Base-by-base conservation (phyloP, 495 filamentous ascomycete species). In the Penicillium robsamsonii region DNA sequence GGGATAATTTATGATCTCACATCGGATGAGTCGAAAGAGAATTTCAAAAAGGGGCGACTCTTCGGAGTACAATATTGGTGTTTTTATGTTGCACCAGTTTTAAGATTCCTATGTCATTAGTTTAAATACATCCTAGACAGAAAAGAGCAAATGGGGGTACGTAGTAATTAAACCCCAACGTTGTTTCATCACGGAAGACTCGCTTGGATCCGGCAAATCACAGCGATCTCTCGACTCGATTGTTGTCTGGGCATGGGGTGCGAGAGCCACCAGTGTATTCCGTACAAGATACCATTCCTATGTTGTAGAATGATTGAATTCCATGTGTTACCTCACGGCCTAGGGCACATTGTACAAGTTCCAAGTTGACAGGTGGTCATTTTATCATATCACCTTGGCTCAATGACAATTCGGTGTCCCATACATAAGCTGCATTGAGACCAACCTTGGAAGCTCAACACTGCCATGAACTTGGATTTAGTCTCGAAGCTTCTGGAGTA, bases 171-270 rank as follows among this genome's bases (percentile, higher is more conserved):
- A n/a, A 37, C 7, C 33, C 7, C 4, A 40, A 6, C 10, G 4
- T 1, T 13, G 41, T 43, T 22, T 43, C 20, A 43, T 43, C 20
- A 12, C 2, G 2, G 10, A 17, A 12, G 8, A 17, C 13, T 24
- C 29, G 31, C 17, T 37, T 20, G 11, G 46, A 49, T 4, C 38
- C 25, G 37, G 38, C 50, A 43, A 52, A 52, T 52, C 50, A 52
- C 4, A 52, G 27, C 17, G 27, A 20, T 31, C 27, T 12, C 24
- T 51, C n/a, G 1, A 17, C 22, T 10, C 10, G 48, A 51, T 51
- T 22, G 20, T 50, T 35, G 31, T 24, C 22, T 50, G 18, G 31
- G 22, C 24, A 20, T 5, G 31, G 31, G 10, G 48, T 15, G 22
- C n/a, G n/a, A n/a, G n/a, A 50, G 4, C 13, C 5, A n/a, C 7